Conservation (phyloP, 2,329 filamentous ascomycete species). For the Metarhizium rileyi region DNA sequence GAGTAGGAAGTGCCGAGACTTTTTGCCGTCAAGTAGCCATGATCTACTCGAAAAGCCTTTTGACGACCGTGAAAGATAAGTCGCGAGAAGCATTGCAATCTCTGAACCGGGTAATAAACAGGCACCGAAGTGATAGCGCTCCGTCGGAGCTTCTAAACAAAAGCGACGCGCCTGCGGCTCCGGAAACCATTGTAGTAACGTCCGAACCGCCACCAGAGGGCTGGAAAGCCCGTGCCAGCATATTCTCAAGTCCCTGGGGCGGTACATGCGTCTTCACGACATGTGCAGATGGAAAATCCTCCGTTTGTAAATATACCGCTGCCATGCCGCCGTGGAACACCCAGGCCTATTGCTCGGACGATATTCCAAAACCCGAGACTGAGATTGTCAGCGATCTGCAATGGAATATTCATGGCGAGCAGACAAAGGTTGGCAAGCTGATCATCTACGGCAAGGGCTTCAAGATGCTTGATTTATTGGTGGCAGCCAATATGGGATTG, state of each 20-base stretch:
- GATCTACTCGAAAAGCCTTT: conserved; percentile 43
- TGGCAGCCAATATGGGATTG: conserved; percentile 82
- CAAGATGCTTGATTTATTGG: conserved; percentile 90
- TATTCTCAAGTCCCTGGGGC: conserved; percentile 79
- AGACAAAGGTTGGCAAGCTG: conserved; percentile 88
- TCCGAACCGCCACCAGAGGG: conserved; percentile 4
- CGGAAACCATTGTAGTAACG: background rate
- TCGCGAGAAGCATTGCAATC: conserved; percentile 30
- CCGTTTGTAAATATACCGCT: conserved; percentile 67
- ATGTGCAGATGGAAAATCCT: conserved; percentile 60
- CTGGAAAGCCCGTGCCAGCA: conserved; percentile 55
- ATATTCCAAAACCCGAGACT: too few species aligned
- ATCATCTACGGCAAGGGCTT: conserved; percentile 82
- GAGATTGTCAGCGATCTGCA: too few species aligned
- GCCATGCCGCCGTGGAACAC: conserved; percentile 23
- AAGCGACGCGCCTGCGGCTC: background rate
- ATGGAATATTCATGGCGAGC: too few species aligned
- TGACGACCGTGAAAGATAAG: conserved; percentile 29
- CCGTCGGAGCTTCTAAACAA: conserved; percentile 19
- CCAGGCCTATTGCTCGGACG: conserved; percentile 35
- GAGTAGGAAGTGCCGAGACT: conserved; percentile 6
- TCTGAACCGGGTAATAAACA: conserved; percentile 18
- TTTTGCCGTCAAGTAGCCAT: conserved; percentile 50
- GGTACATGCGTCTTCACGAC: conserved; percentile 80
- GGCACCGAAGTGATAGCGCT: conserved; percentile 20